Base-by-base conservation (phyloP, 352 stramenopile genomes). In the Phytophthora brassicae region DNA sequence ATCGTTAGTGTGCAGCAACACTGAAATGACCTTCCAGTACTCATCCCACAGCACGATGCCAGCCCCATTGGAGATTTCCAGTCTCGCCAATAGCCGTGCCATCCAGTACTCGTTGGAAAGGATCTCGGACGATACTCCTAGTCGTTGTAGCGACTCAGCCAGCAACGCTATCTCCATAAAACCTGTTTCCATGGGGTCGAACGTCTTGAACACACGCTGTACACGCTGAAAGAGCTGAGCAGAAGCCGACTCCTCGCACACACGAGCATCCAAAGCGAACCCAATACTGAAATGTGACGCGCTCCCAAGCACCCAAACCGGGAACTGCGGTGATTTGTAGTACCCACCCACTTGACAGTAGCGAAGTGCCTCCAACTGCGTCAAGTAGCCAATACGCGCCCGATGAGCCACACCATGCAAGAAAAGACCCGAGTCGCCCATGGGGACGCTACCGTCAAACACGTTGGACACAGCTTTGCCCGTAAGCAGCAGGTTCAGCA, bases 11-110 rank as follows among this genome's bases (percentile, higher is more conserved):
- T 90, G 70, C n/a, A 95, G 45, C 22, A 95, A 47, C 36, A 93
- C 77, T 24, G 81, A 95, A 3, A 90, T 68, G 14, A 82, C 74
- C 46, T 91, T 95, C 92, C 92, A 97, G 58, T 95, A 96, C 54
- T 97, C 88, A 47, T 97, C 88, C 92, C 90, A 98, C 9, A 97
- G 65, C 52, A 98, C 82, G 53, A 98, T 97, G 2, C 90, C 90
- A 0, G 86, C 81, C 11, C 89, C 90, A 56, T 56, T 70, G 16
- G 65, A 64, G 14, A 92, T 77, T 65, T 94, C 80, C 2, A 94
- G 56, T 43, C 68, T 72, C 13, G 53, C 59, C 16, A 86, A 62
- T 24, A 91, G 50, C 26, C 81, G 74, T n/a, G 74, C 74, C 82
- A 94, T 88, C 50, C 54, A 74, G 41, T 83, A 89, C 26, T 91